Evolutionary conservation across 306 rosid species (phyloP).

Genomic region (Dryas drummondii): DNA sequence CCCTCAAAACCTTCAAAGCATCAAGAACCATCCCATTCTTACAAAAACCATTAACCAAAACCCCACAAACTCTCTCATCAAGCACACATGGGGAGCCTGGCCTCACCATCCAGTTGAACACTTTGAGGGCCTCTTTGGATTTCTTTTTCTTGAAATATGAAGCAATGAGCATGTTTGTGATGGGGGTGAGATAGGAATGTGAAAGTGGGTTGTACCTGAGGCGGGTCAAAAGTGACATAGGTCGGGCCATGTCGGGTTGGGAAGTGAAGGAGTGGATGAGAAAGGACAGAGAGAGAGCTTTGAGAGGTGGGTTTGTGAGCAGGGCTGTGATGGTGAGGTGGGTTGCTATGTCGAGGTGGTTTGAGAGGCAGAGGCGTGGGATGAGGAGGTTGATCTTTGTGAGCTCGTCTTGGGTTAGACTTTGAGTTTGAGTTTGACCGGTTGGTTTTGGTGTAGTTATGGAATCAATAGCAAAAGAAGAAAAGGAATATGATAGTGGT

Average conservation of each 20-base stretch:
- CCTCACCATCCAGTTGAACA: slow-evolving; percentile 53
- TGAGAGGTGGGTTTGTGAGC: slow-evolving; percentile 47
- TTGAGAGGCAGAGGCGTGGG: slow-evolving; percentile 59
- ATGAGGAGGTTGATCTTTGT: slow-evolving; percentile 48
- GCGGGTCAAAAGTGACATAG: slow-evolving; percentile 65
- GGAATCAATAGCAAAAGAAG: neutral
- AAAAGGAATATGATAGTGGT: slow-evolving; percentile 5
- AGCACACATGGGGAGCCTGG: slow-evolving; percentile 51
- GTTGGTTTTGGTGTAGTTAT: slow-evolving; percentile 3
- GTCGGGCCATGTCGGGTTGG: slow-evolving; percentile 41
- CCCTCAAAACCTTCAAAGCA: slow-evolving; percentile 50
- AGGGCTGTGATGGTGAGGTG: slow-evolving; percentile 47
- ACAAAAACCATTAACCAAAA: slow-evolving; percentile 48
- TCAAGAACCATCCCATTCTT: slow-evolving; percentile 43
- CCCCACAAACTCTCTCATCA: slow-evolving; percentile 28
- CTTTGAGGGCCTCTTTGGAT: slow-evolving; percentile 48
- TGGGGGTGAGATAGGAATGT: slow-evolving; percentile 35
- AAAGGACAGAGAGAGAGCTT: slow-evolving; percentile 44
- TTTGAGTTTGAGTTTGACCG: slow-evolving; percentile 1
- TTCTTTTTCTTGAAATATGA: slow-evolving; percentile 33
- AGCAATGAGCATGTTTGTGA: slow-evolving; percentile 38
- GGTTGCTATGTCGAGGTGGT: slow-evolving; percentile 51
- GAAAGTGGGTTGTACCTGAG: slow-evolving; percentile 45
- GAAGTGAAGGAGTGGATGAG: slow-evolving; percentile 50
- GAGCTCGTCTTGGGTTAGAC: slow-evolving; percentile 37